phyloP scores from a whole-genome alignment of 192 early-diverging fungal species.

The Coemansia sp. region DNA sequence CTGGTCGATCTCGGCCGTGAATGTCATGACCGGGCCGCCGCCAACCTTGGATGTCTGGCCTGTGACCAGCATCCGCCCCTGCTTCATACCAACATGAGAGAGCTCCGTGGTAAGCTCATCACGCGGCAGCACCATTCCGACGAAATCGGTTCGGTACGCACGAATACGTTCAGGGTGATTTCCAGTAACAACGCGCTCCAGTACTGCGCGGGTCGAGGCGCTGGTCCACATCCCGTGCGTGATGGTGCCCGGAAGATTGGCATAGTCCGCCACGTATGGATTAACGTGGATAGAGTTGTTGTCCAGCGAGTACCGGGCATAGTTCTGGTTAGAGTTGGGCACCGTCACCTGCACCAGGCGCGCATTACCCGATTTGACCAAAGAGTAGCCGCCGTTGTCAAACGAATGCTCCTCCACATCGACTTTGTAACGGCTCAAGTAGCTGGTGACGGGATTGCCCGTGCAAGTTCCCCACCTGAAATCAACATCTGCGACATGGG shows the following conservation, averaged over 20 bases:
- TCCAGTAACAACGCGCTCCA: constrained; percentile 83
- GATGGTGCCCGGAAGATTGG: constrained; percentile 80
- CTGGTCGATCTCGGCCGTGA: constrained; percentile 86
- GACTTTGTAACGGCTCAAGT: constrained; percentile 65
- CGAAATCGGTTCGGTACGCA: constrained; percentile 71
- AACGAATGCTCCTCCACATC: constrained; percentile 69
- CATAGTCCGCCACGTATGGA: constrained; percentile 84
- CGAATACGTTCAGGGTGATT: constrained; percentile 79
- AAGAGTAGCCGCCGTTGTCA: constrained; percentile 58
- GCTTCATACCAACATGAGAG: constrained; percentile 86
- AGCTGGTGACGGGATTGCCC: constrained; percentile 80
- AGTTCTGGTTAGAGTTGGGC: constrained; percentile 76
- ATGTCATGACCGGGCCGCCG: constrained; percentile 61
- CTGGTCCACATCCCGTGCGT: constrained; percentile 96
- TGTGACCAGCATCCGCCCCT: constrained; percentile 86
- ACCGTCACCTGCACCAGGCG: constrained; percentile 16
- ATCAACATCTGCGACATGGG: constrained; percentile 72
- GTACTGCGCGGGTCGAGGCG: constrained; percentile 82
- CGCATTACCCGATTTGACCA: constrained; percentile 14
- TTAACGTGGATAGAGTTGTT: constrained; percentile 92
- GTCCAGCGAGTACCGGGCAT: constrained; percentile 76
- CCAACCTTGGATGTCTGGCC: constrained; percentile 74
- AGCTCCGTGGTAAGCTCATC: constrained; percentile 80
- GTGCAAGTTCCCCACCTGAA: constrained; percentile 62
- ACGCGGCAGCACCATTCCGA: constrained; percentile 86